Base-by-base conservation (phyloP, 2,329 filamentous ascomycete species). In the Fusarium oxysporum region DNA sequence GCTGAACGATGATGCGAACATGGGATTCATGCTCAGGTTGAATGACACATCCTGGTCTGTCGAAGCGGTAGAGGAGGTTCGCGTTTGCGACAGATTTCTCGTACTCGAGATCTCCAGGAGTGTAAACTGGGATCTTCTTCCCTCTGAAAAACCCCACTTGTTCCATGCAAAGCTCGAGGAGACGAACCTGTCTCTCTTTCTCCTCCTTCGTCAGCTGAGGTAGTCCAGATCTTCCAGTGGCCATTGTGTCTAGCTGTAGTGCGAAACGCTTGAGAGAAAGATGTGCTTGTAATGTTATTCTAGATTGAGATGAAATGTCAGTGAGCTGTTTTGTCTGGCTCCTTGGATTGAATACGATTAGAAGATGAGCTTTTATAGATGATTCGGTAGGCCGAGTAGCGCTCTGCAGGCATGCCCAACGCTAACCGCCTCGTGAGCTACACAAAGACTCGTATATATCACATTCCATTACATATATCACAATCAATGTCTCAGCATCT, bases 51-150 rank as follows among this genome's bases (percentile, higher is more conserved):
- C 35, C 65, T 1, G 71, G 72, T 28, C 71, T 72, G 0, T 37
- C 48, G 21, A 72, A 74, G 12, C 65, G 71, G n/a, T 69, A 74
- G 16, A 74, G 17, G 10, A 74, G 69, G 13, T 74, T 74, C 5
- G 53, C 12, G 12, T 73, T 74, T 3, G 65, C 71, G 1, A 74
- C 62, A 10, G 71, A 56, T 12, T 62, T 61, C 28, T 74, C 71
- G 16, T 74, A 74, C 16, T 64, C 62, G 0, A 67, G 51, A 1
- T 67, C 64, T 11, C 64, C 61, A 0, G 64, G 21, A 11, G 64
- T 67, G 19, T 67, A 44, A 0, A 67, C 53, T 3, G 53, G 64
- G 17, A 67, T 67, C 13, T 67, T 67, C 17, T 41, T 65, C 5
- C 51, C 37, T 1, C 57, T 30, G 23, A 67, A 65, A 19, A 19